Conservation (phyloP, 768 basidiomycete genomes). For the Lyophyllum shimeji region DNA sequence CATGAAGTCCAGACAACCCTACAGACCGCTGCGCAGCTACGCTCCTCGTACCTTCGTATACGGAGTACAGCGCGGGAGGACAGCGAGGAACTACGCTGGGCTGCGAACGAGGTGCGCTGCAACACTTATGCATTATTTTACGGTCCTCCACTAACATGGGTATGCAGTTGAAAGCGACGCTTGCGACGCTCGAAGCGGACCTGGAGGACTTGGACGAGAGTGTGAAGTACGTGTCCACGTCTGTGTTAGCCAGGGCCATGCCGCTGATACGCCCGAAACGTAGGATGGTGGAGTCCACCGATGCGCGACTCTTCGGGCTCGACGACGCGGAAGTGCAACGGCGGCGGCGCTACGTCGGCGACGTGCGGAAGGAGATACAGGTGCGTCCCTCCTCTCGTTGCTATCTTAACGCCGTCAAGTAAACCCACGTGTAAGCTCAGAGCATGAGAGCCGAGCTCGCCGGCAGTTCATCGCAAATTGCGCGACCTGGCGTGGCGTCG, state of each 20-base stretch:
- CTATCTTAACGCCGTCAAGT: conserved; percentile 21
- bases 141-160: neutral
- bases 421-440: conserved; percentile 51
- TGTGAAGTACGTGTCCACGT: conserved; percentile 60
- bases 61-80: conserved; percentile 70
- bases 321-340: conserved; percentile 73
- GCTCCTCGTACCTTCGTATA: conserved; percentile 77
- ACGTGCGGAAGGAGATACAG: conserved; percentile 75
- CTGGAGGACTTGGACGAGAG: conserved; percentile 93
- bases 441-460: conserved; percentile 69
- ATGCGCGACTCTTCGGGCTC: conserved; percentile 82
- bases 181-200: conserved; percentile 81
- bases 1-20: conserved; percentile 79
- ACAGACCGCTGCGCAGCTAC: conserved; percentile 67
- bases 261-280: neutral
- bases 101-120: conserved; percentile 69
- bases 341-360: conserved; percentile 73
- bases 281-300: conserved; percentile 86
- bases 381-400: conserved; percentile 42
- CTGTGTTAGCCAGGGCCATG: neutral
- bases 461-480: conserved; percentile 21
- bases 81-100: conserved; percentile 81
- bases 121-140: neutral
- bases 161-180: conserved; percentile 68
- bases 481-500: conserved; percentile 23